Evolutionary conservation across 2,329 filamentous ascomycete genomes (phyloP), one percentile per base, ranked within the genome.

Genomic region (Nakataea oryzae): DNA sequence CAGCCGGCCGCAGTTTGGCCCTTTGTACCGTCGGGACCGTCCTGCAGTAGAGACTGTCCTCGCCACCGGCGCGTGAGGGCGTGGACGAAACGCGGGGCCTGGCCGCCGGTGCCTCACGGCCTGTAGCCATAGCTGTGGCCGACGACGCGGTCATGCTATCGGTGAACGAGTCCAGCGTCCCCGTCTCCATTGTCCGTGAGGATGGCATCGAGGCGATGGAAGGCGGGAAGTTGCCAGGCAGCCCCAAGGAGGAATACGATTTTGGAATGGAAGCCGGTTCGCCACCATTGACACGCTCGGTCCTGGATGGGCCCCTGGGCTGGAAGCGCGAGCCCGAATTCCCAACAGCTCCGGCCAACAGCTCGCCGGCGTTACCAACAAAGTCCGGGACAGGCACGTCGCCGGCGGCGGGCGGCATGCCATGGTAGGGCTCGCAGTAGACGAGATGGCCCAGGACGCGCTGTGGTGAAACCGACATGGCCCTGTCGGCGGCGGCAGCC

Each of bases 401-500:
- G 66, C 83, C 80, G 13, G 79, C 73, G 1, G 88, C 87, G 0
- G 87, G 81, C 32, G 63, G 62, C 50, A 85, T 76, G 59, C 86
- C 86, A 63, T 82, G 79, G 72, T 89, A 93, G 32, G 81, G 78
- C 74, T 92, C 88, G 50, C 88, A 90, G 68, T 84, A 86, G 29
- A 93, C 85, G 14, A 88, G 73, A 70, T 89, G 81, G 13, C 89
- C 89, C 62, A 90, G 78, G 64, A 93, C 84, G 63, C 81, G 81
- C 74, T 91, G 87, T 0, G 89, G 89, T 60, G 88, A 91, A 61
- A 84, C 82, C 70, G 83, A 88, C 55, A 87, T 76, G 27, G 89
- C 89, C 13, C 84, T 79, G 63, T 90, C 87, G 26, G 88, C 89
- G 2, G 88, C 86, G 67, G 88, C 83, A 59, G 82, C 80, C 55